These are phyloP conservation scores for Glycine tomentella DNA, from an alignment of 306 rosid species.

Conservation along the genomic window DNA sequence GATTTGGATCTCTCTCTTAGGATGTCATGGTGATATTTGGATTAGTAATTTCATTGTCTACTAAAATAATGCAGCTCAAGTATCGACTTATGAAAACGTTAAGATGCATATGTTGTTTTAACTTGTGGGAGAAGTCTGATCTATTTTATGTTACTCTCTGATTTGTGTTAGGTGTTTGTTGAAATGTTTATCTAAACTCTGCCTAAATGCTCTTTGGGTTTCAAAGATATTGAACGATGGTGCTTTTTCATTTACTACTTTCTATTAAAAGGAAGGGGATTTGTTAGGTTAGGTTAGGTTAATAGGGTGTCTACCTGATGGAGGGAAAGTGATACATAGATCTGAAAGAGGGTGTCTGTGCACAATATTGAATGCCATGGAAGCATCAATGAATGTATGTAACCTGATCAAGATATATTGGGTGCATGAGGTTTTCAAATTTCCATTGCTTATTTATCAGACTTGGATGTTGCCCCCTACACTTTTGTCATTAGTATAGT, in stretches of 20 bases:
- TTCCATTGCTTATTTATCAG: conserved; percentile 1
- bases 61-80: no score
- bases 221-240: background rate
- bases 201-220: background rate
- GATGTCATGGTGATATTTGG: no score
- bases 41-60: no score
- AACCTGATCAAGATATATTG: background rate
- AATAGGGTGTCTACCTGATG: no score
- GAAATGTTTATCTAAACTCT: background rate
- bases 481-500: background rate
- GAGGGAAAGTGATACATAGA: no score
- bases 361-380: background rate
- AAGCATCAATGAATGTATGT: background rate
- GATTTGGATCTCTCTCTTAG: no score
- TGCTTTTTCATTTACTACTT: background rate
- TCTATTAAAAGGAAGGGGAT: background rate
- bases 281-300: background rate
- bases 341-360: background rate
- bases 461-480: background rate
- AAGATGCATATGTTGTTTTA: background rate
- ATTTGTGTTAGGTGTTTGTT: no score
- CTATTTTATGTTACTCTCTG: background rate
- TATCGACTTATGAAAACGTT: background rate
- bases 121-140: background rate
- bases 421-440: background rate